Base-by-base conservation (phyloP, 495 filamentous ascomycete species). In the Penicillium tannophilum region DNA sequence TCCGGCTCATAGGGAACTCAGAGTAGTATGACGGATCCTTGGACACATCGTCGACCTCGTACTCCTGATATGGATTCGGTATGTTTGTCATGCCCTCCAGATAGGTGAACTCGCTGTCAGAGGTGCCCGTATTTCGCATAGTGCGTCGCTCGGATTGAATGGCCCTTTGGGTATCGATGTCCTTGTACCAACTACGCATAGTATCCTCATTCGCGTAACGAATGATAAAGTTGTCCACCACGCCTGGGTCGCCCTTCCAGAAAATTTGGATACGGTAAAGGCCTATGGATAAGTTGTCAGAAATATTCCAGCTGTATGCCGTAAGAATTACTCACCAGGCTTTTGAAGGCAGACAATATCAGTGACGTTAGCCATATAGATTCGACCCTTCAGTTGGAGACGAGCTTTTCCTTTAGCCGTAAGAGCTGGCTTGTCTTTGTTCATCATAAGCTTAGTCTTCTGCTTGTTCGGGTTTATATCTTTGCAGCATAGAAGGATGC, bases 361-460 rank as follows among this genome's bases (percentile, higher is more conserved):
- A 7, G 94, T 98, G 45, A 98, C 93, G 68, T 98, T 98, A 55
- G 93, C 92, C 93, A 98, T 97, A 74, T 98, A 98, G 65, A 98
- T 98, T 20, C 94, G 86, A 24, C 94, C 94, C 75, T 98, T 98
- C 33, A 98, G 82, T 69, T 96, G 92, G 49, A 98, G 78, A 69
- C 90, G 93, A 35, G 88, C 83, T 66, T 90, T 90, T 52, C 85
- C 82, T 67, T 89, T 93, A 61, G 83, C 86, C 71, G 87, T 84
- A 55, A 86, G 83, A 47, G 86, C 77, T 2, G 89, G 82, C 70
- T 91, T 92, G 39, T 79, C 76, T 75, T 88, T 88, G 60, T 74
- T 79, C 46, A 82, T 78, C 59, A 87, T 82, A 57, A 87, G 70
- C 63, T 88, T 91, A 44, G 84, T 84, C 66, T 91, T 90, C 72